A percentile compares a stretch with the other conserved stretches of the same genome.
Conservation (phyloP, 257 asterid species). For the Scutellaria barbata region DNA sequence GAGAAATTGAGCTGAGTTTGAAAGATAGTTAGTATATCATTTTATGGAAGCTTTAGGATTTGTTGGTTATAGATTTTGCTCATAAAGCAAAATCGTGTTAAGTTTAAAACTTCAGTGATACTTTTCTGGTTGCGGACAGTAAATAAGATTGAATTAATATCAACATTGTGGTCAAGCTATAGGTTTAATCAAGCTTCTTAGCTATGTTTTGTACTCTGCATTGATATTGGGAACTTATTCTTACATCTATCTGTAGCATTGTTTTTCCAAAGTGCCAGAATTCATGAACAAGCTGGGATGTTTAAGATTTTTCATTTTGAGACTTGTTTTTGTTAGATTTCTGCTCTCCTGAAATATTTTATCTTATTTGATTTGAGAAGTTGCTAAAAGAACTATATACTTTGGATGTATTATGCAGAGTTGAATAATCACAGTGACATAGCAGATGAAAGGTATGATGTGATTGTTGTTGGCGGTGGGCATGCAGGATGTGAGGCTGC, state of each 20-base stretch:
- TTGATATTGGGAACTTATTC: conserved; percentile 13
- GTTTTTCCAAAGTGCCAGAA: neutral
- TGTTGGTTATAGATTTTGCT: neutral
- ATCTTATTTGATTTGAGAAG: neutral
- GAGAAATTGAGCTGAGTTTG: neutral
- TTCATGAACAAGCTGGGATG: neutral
- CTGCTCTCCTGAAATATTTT: neutral
- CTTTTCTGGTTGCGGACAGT: neutral
- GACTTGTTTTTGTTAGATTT: neutral
- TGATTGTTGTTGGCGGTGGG: conserved; percentile 97
- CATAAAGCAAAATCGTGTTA: neutral
- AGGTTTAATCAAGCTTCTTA: neutral
- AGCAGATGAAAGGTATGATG: conserved; percentile 78
- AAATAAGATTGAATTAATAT: neutral
- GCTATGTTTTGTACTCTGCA: neutral
- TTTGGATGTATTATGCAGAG: conserved; percentile 47
- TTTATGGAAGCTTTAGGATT: neutral
- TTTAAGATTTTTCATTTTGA: neutral
- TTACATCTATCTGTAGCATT: conserved; percentile 13
- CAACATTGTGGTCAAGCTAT: neutral
- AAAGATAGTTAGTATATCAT: neutral
- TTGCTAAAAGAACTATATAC: conserved; percentile 17
- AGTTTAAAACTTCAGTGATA: neutral
- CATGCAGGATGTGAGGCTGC: conserved; percentile 99
- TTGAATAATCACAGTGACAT: conserved; percentile 44